Evolutionary conservation across 345 rosid species (phyloP), one percentile per base, ranked within the genome.

Genomic region (Eucalyptus albens): DNA sequence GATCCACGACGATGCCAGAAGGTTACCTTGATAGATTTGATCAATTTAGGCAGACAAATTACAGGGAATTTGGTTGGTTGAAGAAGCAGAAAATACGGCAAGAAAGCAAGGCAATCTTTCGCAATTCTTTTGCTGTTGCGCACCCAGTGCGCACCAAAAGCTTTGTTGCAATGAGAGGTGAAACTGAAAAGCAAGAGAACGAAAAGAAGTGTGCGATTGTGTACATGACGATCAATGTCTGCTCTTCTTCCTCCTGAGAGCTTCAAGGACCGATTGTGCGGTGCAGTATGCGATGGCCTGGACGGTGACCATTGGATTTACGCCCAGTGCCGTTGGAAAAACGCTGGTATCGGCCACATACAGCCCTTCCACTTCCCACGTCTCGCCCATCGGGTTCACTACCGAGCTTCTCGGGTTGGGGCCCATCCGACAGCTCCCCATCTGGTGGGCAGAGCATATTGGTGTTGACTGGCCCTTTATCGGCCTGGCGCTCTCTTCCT

Each of bases 401-500:
- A 92, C 98, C 1, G 98, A 96, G 33, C 86, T 89, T 86, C 90
- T 93, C 6, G 95, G 95, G 44, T 92, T 92, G 11, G 90, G 89
- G 26, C 98, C 99, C 98, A 97, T 96, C 89, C 97, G 91, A 91
- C 98, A 97, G 88, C 98, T 97, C 40, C 98, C 98, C 98, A 96
- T 96, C 92, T 97, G 98, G 91, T 97, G 98, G 67, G 98, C 98
- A 50, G 99, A 97, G 90, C 96, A 90, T 42, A 96, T 88, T 22
- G 92, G 94, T 11, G 94, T 90, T 11, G 93, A 87, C 67, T 95
- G 89, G 90, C 91, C 93, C 67, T 92, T 92, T 80, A 96, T 88
- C 49, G 91, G 60, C 91, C 93, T 92, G 55, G 91, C 89, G 81
- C 96, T 97, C 92, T 97, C 98, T 91, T 94, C 95, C 65, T 87